phyloP scores from a whole-genome alignment of 2,329 filamentous ascomycete genomes.

The Mollisiaceae sp. region DNA sequence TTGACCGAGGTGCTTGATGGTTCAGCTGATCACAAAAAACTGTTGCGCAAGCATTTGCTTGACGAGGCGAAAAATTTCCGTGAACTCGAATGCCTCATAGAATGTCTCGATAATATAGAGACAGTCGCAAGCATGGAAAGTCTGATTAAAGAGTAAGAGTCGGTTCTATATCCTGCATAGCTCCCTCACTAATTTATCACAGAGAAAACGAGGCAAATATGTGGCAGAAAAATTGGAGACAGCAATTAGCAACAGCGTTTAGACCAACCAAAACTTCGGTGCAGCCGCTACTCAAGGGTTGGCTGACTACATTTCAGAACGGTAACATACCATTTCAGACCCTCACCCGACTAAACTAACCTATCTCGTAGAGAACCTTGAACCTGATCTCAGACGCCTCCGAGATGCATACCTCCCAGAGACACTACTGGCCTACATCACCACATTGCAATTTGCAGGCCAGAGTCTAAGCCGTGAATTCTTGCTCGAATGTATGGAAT shows the following conservation, averaged over 20 bases:
- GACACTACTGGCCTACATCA: constrained; percentile 81
- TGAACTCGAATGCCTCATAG: constrained; percentile 71
- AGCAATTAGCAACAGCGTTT: constrained; percentile 58
- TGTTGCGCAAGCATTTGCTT: constrained; percentile 46
- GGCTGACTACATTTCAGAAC: constrained; percentile 53
- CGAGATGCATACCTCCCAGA: constrained; percentile 85
- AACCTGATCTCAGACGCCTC: constrained; percentile 66
- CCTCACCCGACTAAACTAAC: constrained; percentile 22
- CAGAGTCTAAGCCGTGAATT: constrained; percentile 75
- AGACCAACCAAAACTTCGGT: constrained; percentile 61
- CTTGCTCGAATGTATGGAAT: constrained; percentile 84
- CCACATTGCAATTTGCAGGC: constrained; percentile 79
- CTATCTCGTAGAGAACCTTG: constrained; percentile 48
- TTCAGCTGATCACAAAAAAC: constrained; percentile 43
- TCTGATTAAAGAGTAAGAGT: constrained; percentile 35
- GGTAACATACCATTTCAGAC: constrained; percentile 22
- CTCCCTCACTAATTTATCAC: background rate
- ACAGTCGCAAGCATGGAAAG: constrained; percentile 53
- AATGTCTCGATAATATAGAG: constrained; percentile 70
- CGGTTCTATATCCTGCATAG: background rate
- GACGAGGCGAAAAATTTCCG: constrained; percentile 66
- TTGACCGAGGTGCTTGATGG: constrained; percentile 42
- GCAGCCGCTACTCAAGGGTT: constrained; percentile 66
- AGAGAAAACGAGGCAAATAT: constrained; percentile 18
- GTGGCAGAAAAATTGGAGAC: constrained; percentile 56